Percentiles rank a stretch among this genome's conserved stretches.
Conservation (phyloP, 371 early-diverging fungal genomes). For the Mortierella sp. region DNA sequence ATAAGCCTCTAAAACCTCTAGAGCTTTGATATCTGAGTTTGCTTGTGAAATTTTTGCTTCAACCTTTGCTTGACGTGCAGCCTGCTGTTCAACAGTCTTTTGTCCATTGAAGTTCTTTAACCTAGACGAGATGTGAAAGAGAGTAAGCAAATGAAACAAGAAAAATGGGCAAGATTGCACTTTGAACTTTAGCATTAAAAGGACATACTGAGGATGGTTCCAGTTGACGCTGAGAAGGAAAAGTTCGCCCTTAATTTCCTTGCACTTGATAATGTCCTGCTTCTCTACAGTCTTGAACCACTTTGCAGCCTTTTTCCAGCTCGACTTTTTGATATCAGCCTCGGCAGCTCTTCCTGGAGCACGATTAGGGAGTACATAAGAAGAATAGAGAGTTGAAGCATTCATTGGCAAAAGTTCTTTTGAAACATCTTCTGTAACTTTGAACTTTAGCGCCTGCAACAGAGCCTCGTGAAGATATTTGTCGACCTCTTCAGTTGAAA, state of each 20-base stretch:
- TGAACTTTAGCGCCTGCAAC: conserved; percentile 72
- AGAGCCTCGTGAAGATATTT: conserved; percentile 68
- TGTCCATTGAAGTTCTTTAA: conserved; percentile 38
- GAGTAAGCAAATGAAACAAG: neutral
- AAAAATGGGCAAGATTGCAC: neutral
- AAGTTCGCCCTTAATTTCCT: conserved; percentile 76
- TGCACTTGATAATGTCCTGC: conserved; percentile 73
- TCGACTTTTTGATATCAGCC: conserved; percentile 79
- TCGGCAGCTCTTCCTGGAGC: conserved; percentile 65
- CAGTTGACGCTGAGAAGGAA: conserved; percentile 70
- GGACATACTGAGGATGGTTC: conserved; percentile 61
- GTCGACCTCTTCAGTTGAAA: conserved; percentile 68
- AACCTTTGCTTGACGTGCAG: conserved; percentile 33
- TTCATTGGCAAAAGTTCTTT: conserved; percentile 69
- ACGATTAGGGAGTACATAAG: conserved; percentile 72
- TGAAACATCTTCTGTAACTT: conserved; percentile 65
- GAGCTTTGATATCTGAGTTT: conserved; percentile 6
- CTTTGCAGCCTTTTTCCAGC: conserved; percentile 81
- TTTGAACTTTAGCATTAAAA: neutral
- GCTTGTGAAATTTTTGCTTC: conserved; percentile 33
- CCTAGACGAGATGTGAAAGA: neutral
- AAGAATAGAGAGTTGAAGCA: conserved; percentile 73
- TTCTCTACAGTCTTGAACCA: conserved; percentile 80
- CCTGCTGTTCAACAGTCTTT: conserved; percentile 52
- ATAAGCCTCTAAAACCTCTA: conserved; percentile 66